These are phyloP conservation scores for Dissoconium aciculare DNA, from an alignment of 2,329 filamentous ascomycete species.

Conservation along the genomic window DNA sequence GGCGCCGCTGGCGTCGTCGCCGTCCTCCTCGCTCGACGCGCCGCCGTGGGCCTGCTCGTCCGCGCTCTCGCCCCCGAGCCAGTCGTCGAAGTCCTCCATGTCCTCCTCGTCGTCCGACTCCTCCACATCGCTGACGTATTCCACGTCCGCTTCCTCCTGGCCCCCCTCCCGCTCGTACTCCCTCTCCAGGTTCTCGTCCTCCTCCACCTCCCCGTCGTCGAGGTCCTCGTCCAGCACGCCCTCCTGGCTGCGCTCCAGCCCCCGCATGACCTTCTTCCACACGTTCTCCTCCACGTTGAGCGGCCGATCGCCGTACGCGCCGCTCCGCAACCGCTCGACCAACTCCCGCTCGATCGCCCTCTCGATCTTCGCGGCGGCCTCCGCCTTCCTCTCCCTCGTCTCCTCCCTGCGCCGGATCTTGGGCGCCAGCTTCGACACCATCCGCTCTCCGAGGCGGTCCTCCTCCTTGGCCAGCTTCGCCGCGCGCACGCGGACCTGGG, in stretches of 20 bases:
- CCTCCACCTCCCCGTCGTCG: slow-evolving; percentile 71
- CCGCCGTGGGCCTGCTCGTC: slow-evolving; percentile 35
- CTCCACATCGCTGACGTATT: slow-evolving; percentile 86
- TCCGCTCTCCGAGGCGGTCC: slow-evolving; percentile 69
- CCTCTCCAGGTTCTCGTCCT: slow-evolving; percentile 49
- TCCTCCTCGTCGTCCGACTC: slow-evolving; percentile 54
- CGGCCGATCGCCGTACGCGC: slow-evolving; percentile 86
- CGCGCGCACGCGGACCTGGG: slow-evolving; percentile 70
- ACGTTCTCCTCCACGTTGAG: slow-evolving; percentile 89
- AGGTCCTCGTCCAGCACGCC: slow-evolving; percentile 72
- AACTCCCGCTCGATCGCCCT: slow-evolving; percentile 89
- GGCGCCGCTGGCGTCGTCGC: slow-evolving; percentile 31
- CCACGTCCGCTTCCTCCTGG: slow-evolving; percentile 54
- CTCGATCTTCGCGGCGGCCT: slow-evolving; percentile 72
- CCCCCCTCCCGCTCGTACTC: slow-evolving; percentile 48
- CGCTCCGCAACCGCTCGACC: slow-evolving; percentile 76
- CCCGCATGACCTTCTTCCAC: slow-evolving; percentile 92
- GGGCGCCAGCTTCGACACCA: slow-evolving; percentile 78
- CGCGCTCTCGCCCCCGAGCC: slow-evolving; percentile 60
- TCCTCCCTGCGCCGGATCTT: slow-evolving; percentile 52
- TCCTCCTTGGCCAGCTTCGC: slow-evolving; percentile 76
- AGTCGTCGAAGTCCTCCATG: slow-evolving; percentile 87
- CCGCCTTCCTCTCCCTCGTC: slow-evolving; percentile 35
- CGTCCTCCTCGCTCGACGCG: slow-evolving; percentile 34
- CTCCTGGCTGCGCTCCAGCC: slow-evolving; percentile 75